Evolutionary conservation across 306 rosid species (phyloP).

Genomic region (Rubus idaeus): DNA sequence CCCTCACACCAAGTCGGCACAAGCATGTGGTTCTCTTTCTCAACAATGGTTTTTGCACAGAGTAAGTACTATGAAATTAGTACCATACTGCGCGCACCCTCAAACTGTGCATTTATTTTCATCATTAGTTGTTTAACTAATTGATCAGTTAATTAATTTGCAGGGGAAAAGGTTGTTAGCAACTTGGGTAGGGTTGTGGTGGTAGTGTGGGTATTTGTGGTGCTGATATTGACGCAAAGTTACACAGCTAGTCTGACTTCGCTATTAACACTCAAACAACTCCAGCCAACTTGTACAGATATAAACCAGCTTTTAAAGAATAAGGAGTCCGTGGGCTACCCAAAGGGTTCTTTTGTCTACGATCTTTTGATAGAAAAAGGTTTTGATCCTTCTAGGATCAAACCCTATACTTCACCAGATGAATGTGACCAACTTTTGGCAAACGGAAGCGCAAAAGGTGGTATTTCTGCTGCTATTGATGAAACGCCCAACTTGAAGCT

Average conservation of each 20-base stretch:
- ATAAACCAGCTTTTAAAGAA: constrained; percentile 36
- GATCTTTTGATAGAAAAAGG: constrained; percentile 37
- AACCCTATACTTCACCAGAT: constrained; percentile 9
- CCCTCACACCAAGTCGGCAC: neutral
- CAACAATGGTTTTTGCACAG: constrained; percentile 25
- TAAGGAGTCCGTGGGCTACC: constrained; percentile 50
- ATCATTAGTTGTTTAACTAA: neutral
- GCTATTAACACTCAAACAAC: constrained; percentile 49
- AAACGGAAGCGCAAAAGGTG: constrained; percentile 32
- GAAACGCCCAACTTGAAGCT: constrained; percentile 30
- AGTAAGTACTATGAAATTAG: neutral
- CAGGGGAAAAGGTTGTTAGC: constrained; percentile 68
- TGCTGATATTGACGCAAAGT: constrained; percentile 62
- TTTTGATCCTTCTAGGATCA: constrained; percentile 36
- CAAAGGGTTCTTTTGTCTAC: constrained; percentile 40
- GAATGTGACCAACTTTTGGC: constrained; percentile 30
- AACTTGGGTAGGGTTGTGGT: constrained; percentile 63
- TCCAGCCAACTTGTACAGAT: constrained; percentile 43
- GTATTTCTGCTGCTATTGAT: constrained; percentile 46
- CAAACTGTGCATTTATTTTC: no score
- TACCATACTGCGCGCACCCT: no score
- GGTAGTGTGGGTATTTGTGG: constrained; percentile 64
- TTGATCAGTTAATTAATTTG: neutral
- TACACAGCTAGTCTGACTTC: constrained; percentile 73
- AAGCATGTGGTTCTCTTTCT: constrained; percentile 29